Evolutionary conservation across 306 rosid genomes (phyloP).

Genomic region (Cercis canadensis): DNA sequence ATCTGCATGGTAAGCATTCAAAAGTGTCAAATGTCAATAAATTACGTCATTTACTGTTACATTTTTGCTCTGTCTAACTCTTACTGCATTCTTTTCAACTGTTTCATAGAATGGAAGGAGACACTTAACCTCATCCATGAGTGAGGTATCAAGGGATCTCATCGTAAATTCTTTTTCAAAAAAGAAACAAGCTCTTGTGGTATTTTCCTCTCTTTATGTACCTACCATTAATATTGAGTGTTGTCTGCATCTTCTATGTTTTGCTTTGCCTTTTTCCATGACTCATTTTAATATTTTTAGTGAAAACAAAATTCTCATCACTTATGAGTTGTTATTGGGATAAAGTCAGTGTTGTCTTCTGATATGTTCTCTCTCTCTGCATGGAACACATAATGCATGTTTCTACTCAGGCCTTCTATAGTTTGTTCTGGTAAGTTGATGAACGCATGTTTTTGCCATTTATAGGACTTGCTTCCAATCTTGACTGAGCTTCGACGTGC

Average conservation of each 20-base stretch:
- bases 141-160: slow-evolving; percentile 98
- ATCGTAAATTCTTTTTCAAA: slow-evolving; percentile 88
- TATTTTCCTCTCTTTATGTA: slow-evolving; percentile 45
- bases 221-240: slow-evolving; percentile 8
- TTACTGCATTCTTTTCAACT: slow-evolving; percentile 34
- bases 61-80: slow-evolving; percentile 16
- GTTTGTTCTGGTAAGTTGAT: slow-evolving; percentile 26
- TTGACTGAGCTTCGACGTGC: slow-evolving; percentile 84
- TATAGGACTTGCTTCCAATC: slow-evolving; percentile 86
- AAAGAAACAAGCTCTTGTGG: slow-evolving; percentile 94
- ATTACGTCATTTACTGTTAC: background rate
- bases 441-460: slow-evolving; percentile 25
- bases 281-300: slow-evolving; percentile 4
- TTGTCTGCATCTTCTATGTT: slow-evolving; percentile 29
- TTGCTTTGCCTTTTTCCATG: slow-evolving; percentile 21
- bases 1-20: slow-evolving; percentile 85
- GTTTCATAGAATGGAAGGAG: slow-evolving; percentile 95
- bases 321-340: slow-evolving; percentile 22
- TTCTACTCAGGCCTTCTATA: slow-evolving; percentile 21
- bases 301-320: slow-evolving; percentile 28
- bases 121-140: slow-evolving; percentile 83
- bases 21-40: background rate
- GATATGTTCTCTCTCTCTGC: slow-evolving; percentile 6
- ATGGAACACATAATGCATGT: background rate
- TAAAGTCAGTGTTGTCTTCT: slow-evolving; percentile 26